Conservation (phyloP, 306 rosid genomes). For the Quercus wislizeni region DNA sequence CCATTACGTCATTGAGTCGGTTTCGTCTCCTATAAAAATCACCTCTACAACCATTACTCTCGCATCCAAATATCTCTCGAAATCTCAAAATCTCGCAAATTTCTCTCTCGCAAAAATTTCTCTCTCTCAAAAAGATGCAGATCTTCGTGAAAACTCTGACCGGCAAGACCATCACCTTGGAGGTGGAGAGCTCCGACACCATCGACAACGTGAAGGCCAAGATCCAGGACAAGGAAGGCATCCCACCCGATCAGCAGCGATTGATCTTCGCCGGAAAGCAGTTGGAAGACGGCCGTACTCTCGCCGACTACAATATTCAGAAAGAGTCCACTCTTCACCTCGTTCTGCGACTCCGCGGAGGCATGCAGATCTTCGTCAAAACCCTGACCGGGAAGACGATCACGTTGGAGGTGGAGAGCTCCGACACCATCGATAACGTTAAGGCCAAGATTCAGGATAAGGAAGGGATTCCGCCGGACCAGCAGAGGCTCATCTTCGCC, state of each 20-base stretch:
- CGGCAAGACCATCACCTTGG: slow-evolving; percentile 44
- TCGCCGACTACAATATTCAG: slow-evolving; percentile 46
- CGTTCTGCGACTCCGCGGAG: slow-evolving; percentile 42
- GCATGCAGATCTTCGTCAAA: slow-evolving; percentile 48
- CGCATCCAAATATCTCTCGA: neutral
- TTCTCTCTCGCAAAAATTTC: too few relatives aligned
- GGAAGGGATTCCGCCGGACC: slow-evolving; percentile 36
- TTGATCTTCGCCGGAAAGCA: slow-evolving; percentile 44
- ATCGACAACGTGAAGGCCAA: slow-evolving; percentile 41
- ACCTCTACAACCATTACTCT: neutral
- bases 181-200: slow-evolving; percentile 40
- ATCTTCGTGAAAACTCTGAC: slow-evolving; percentile 37
- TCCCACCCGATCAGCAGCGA: slow-evolving; percentile 35
- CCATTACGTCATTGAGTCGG: too few relatives aligned
- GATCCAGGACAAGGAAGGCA: slow-evolving; percentile 44
- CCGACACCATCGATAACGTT: slow-evolving; percentile 45
- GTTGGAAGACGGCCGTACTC: slow-evolving; percentile 39
- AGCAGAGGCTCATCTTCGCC: slow-evolving; percentile 39
- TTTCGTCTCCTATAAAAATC: too few relatives aligned
- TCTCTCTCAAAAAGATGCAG: neutral
- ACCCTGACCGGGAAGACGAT: slow-evolving; percentile 38
- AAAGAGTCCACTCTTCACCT: slow-evolving; percentile 46
- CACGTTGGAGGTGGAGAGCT: slow-evolving; percentile 44
- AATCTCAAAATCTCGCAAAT: too few relatives aligned
- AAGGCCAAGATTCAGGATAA: slow-evolving; percentile 49